Evolutionary conservation across 176 grass and related monocot species (phyloP).

Genomic region (Bromus sterilis): DNA sequence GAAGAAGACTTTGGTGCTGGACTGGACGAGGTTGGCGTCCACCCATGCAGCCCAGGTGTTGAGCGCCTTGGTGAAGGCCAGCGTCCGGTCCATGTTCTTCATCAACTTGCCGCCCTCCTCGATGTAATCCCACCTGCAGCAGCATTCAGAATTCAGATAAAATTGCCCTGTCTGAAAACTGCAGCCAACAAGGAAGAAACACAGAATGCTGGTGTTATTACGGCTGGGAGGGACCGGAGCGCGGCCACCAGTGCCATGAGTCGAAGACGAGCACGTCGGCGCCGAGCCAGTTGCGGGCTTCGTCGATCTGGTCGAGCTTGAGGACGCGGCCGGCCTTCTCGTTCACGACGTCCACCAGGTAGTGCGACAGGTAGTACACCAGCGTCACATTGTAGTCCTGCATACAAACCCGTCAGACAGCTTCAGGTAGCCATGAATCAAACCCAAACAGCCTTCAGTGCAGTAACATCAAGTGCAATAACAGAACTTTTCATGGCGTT

Average conservation of each 20-base stretch:
- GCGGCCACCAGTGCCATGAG: conserved; percentile 94
- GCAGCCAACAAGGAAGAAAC: not conserved
- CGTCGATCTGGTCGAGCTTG: conserved; percentile 56
- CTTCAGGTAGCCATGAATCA: not conserved
- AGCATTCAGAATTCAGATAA: not conserved
- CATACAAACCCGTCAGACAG: not conserved
- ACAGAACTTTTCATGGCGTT: not conserved
- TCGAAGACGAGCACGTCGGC: conserved; percentile 89
- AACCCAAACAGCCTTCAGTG: not conserved
- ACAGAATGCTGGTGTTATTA: not conserved
- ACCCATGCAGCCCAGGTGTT: conserved; percentile 75
- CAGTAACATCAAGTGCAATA: not conserved
- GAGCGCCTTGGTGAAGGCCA: conserved; percentile 61
- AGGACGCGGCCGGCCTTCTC: conserved; percentile 51
- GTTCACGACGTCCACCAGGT: conserved; percentile 59
- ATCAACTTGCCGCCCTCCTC: conserved; percentile 27
- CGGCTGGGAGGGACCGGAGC: conserved; percentile 38
- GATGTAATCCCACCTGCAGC: conserved; percentile 75
- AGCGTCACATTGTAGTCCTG: conserved; percentile 75
- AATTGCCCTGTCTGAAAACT: not conserved
- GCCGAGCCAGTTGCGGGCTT: conserved; percentile 34
- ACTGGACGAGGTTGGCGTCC: conserved; percentile 35
- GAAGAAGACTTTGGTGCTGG: conserved; percentile 57
- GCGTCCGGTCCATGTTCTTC: conserved; percentile 69
- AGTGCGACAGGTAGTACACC: conserved; percentile 78